Evolutionary conservation across 2,329 filamentous ascomycete species (phyloP).

Genomic region (Clonostachys rhizophaga): DNA sequence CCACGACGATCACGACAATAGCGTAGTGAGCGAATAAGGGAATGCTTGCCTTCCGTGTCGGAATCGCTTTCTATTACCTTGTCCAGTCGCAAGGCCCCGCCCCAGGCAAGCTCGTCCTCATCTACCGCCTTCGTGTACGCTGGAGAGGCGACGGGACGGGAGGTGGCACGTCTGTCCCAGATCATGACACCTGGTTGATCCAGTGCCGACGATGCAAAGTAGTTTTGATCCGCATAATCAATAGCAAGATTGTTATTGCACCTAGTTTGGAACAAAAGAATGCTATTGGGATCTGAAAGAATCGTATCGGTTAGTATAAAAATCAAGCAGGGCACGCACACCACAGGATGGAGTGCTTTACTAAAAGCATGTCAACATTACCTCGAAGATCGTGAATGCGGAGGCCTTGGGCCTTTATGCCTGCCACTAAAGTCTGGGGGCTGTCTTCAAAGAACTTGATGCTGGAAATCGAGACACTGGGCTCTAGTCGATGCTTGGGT

Average conservation of each 20-base stretch:
- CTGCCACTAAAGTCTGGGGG: slow-evolving; percentile 70
- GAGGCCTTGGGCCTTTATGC: slow-evolving; percentile 70
- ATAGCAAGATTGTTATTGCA: slow-evolving; percentile 71
- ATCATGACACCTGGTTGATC: slow-evolving; percentile 71
- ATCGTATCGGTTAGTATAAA: too few relatives aligned
- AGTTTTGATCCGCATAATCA: slow-evolving; percentile 76
- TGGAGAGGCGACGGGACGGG: slow-evolving; percentile 44
- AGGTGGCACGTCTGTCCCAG: slow-evolving; percentile 69
- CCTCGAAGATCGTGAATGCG: slow-evolving; percentile 76
- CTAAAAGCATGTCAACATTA: slow-evolving; percentile 20
- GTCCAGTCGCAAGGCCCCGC: slow-evolving; percentile 53
- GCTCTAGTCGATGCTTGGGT: slow-evolving; percentile 55
- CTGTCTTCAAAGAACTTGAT: slow-evolving; percentile 78
- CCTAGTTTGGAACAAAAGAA: slow-evolving; percentile 58
- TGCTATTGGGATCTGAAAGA: slow-evolving; percentile 40
- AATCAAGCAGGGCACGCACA: neutral
- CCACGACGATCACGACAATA: slow-evolving; percentile 60
- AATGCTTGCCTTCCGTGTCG: slow-evolving; percentile 50
- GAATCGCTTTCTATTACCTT: slow-evolving; percentile 51
- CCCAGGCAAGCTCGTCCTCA: slow-evolving; percentile 58
- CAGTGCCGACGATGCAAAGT: slow-evolving; percentile 75
- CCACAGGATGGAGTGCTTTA: neutral
- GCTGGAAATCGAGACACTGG: slow-evolving; percentile 72
- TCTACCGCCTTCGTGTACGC: slow-evolving; percentile 55
- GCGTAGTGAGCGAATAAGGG: slow-evolving; percentile 56